Conservation (phyloP, 768 basidiomycete species). For the Cystobasidium ongulense region DNA sequence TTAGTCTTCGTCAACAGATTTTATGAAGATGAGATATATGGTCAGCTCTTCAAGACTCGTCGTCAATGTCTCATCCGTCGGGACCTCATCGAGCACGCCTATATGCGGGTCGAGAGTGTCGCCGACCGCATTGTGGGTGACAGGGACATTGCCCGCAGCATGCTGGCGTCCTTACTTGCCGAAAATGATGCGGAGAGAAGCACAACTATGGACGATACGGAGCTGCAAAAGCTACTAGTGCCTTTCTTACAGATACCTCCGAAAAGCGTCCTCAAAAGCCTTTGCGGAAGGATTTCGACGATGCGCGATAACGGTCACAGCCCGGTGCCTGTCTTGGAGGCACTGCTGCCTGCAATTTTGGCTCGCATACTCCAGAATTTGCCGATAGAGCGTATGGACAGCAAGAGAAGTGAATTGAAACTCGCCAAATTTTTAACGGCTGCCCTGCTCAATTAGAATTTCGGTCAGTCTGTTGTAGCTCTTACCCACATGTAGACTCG, state of each 20-base stretch:
- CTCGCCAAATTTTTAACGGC: neutral
- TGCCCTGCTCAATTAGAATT: too few species aligned
- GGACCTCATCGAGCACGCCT: neutral
- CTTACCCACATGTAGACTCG: too few species aligned
- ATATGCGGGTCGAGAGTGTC: too few species aligned
- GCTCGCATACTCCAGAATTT: neutral
- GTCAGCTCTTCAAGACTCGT: neutral
- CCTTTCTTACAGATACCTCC: neutral
- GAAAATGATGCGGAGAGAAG: too few species aligned
- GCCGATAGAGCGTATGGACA: neutral
- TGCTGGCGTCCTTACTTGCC: too few species aligned
- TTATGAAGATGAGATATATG: neutral
- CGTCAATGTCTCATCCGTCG: neutral
- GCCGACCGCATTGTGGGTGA: neutral
- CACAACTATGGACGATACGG: too few species aligned
- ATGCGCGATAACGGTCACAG: neutral
- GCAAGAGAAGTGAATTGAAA: neutral
- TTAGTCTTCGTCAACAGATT: neutral
- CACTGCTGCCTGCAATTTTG: neutral
- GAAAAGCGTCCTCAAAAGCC: neutral
- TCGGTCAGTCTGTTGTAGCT: too few species aligned
- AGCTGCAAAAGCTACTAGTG: neutral
- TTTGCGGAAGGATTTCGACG: neutral
- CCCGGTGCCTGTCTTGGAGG: neutral
- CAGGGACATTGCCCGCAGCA: too few species aligned